Evolutionary conservation across 345 rosid genomes (phyloP), one percentile per base, ranked within the genome.

Genomic region (Stellera chamaejasme): DNA sequence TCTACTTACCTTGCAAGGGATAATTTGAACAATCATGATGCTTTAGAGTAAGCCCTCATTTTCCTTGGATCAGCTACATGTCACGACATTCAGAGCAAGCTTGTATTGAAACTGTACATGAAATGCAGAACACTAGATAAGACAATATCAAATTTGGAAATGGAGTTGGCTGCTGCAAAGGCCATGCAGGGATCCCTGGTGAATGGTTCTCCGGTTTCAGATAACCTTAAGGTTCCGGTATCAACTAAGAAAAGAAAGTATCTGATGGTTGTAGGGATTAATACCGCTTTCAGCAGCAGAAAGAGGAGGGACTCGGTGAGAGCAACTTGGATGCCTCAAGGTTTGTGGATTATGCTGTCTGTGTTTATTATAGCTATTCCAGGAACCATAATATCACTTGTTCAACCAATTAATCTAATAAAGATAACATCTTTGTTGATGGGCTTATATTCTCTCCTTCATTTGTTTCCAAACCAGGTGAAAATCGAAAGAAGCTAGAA

Each of bases 291-390:
- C 70, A 92, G 94, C 65, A 92, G 98, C 79, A 73, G 97, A 54
- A 92, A 86, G 71, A 80, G 96, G 25, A 82, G 98, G 72, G 98
- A 92, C 69, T 88, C 98, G 2, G 87, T 92, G 41, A 93, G 97
- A 65, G 88, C 79, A 46, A 86, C 95, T 58, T 92, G 98, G 98
- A 86, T 92, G 94, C 97, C 97, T 74, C 98, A 77, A 51, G 96
- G 98, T 92, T 64, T 56, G 73, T 64, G 11, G 44, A 60, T 72
- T 62, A 9, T 36, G 63, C 26, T 11, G 32, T 15, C 3, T 15
- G 13, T 56, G 13, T 50, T 52, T 57, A 32, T 11, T 27, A n/a
- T 39, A 51, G 27, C 41, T 25, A 42, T 48, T 48, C 44, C 3
- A 46, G 6, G 48, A 43, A n/a, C 32, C 23, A 19, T 64, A 16